Percentiles rank a stretch among this genome's conserved stretches.
Evolutionary conservation across 495 filamentous ascomycete species (phyloP).

Genomic region (Stereocaulon alpinum): DNA sequence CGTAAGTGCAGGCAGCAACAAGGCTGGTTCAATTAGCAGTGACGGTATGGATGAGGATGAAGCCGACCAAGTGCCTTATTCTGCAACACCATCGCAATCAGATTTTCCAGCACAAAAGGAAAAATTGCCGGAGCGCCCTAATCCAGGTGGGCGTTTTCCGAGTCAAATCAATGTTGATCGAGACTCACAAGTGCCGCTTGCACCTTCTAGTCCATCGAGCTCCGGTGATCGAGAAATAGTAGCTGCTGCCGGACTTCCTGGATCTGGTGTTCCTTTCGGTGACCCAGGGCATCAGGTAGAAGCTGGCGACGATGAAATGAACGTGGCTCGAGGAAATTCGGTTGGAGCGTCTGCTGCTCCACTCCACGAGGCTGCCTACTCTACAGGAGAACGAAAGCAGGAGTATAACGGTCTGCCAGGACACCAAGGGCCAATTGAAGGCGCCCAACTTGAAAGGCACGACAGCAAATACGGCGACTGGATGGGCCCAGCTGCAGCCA

Average conservation of each 20-base stretch:
- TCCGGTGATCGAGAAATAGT: slow-evolving; percentile 54
- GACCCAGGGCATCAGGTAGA: slow-evolving; percentile 15
- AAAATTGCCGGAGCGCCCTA: slow-evolving; percentile 45
- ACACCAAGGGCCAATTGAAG: background rate
- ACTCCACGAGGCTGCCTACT: background rate
- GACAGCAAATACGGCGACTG: slow-evolving; percentile 37
- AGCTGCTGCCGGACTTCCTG: slow-evolving; percentile 46
- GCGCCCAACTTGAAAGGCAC: slow-evolving; percentile 26
- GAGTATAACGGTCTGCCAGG: background rate
- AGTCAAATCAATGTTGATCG: slow-evolving; percentile 74
- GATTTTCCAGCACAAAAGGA: slow-evolving; percentile 38
- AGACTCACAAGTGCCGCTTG: slow-evolving; percentile 64
- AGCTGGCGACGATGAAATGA: slow-evolving; percentile 11
- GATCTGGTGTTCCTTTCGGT: slow-evolving; percentile 31
- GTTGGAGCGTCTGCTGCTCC: background rate
- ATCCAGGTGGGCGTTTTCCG: slow-evolving; percentile 83
- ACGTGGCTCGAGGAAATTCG: background rate
- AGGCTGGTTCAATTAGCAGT: slow-evolving; percentile 54
- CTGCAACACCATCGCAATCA: slow-evolving; percentile 44
- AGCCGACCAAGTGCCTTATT: slow-evolving; percentile 63
- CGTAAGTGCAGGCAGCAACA: slow-evolving; percentile 56
- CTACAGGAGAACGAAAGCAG: slow-evolving; percentile 3
- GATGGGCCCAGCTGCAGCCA: slow-evolving; percentile 28
- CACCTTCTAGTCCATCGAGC: slow-evolving; percentile 64
- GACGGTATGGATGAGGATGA: slow-evolving; percentile 81